Base-by-base conservation (phyloP, 1,284 basidiomycete genomes). In the Boletus chippewaensis region DNA sequence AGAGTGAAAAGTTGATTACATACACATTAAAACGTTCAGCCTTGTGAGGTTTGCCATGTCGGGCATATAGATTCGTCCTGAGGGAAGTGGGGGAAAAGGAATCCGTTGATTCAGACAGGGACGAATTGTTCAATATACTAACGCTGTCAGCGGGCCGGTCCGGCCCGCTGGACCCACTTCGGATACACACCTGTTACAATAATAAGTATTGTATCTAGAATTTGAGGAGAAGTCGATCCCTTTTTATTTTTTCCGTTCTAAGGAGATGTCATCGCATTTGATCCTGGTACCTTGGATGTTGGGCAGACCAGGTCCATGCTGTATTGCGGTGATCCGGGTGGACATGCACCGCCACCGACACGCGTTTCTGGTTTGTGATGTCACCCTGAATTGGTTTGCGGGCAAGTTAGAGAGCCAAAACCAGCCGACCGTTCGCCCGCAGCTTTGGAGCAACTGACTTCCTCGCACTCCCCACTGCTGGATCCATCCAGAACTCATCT, bases 21-120 rank as follows among this genome's bases (percentile, higher is more conserved):
- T 67, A 86, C 85, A 88, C 86, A 88, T 87, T 36, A 88, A 68
- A n/a, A 83, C 76, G 61, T 84, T 84, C 32, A 87, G 59, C 64
- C 80, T 84, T 47, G 69, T 57, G 18, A 68, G 56, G 51, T 69
- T 61, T 28, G 69, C 60, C 75, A 79, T 79, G 53, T 31, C 57
- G 49, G 36, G 24, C 34, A 11, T 29, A 29, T 11, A 29, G 11
- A 11, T 12, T 29, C 26, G 26, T 26, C 8, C 26, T 26, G 26
- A 26, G 26, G 9, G 26, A 9, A 34, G 15, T 13, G 15, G 32
- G 32, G 15, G 15, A 32, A 15, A 32, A 7, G 6, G 31, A 15
- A n/a, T 34, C 13, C 4, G 15, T 35, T 16, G n/a, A n/a, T 16
- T 35, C n/a, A 35, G 34, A 16, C 34, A 9, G 11, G 22, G 13